Percentiles rank a stretch among this genome's conserved stretches.
Conservation (phyloP, 306 rosid species). For the Citrullus colocynthis region DNA sequence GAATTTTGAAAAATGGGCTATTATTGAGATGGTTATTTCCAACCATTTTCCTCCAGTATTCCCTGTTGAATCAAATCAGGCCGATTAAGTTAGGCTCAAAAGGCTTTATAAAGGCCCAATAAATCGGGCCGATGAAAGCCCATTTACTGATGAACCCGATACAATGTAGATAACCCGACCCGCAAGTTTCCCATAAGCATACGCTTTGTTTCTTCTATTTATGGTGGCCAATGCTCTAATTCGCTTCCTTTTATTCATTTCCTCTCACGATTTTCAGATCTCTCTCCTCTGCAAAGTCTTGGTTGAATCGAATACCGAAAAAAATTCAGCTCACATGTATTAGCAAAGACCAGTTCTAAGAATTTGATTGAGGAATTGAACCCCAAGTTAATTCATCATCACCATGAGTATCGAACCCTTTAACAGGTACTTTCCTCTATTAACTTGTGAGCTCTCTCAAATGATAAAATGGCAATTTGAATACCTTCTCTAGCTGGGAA, state of each 20-base stretch:
- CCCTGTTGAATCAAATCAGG: background rate
- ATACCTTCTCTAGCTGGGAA: background rate
- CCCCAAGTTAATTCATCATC: background rate
- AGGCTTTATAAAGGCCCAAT: background rate
- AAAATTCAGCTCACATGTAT: background rate
- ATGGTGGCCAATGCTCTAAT: background rate
- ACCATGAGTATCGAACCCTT: slow-evolving; percentile 47
- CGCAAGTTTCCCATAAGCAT: background rate
- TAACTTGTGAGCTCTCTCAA: background rate
- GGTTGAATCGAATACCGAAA: background rate
- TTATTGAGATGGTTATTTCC: no score
- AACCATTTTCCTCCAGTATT: no score
- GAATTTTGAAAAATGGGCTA: no score
- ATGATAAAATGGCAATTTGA: background rate
- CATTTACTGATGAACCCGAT: background rate
- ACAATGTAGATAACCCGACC: background rate
- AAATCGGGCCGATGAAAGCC: background rate
- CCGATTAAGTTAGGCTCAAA: background rate
- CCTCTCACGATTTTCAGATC: background rate
- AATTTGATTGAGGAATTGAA: background rate
- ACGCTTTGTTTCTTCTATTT: background rate
- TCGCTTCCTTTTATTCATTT: background rate
- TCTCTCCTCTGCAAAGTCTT: background rate
- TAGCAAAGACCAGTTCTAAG: background rate
- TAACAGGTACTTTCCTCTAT: slow-evolving; percentile 43